Conservation (phyloP, 2,329 filamentous ascomycete species). For the Coniochaeta prunicola region DNA sequence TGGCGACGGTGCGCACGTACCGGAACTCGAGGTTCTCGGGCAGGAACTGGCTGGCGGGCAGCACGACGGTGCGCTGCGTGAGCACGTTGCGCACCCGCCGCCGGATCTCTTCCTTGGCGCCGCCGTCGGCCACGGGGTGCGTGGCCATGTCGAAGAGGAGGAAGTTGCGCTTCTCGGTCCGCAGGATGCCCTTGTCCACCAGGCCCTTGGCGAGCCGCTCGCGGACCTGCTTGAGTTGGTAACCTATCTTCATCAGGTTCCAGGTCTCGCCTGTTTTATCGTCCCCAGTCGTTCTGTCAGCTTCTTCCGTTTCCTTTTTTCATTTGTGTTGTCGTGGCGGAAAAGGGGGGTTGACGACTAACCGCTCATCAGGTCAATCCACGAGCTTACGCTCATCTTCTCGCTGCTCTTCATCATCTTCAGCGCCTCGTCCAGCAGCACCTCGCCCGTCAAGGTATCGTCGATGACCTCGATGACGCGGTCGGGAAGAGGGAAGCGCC, state of each 20-base stretch:
- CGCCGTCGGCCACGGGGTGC: conserved; percentile 91
- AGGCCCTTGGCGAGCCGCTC: conserved; percentile 95
- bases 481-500: conserved; percentile 88
- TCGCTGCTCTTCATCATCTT: conserved; percentile 99
- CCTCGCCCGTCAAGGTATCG: conserved; percentile 92
- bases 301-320: conserved; percentile 5
- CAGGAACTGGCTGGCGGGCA: conserved; percentile 79
- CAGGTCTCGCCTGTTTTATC: conserved; percentile 85
- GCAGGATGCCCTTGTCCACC: conserved; percentile 96
- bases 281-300: neutral
- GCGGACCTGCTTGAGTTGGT: conserved; percentile 98
- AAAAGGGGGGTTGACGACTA: conserved; percentile 24
- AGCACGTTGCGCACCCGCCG: conserved; percentile 87
- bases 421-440: conserved; percentile 90
- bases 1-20: conserved; percentile 82
- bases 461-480: conserved; percentile 95
- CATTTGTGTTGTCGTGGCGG: neutral
- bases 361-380: conserved; percentile 99
- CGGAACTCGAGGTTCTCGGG: conserved; percentile 93
- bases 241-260: conserved; percentile 99
- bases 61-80: conserved; percentile 87
- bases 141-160: conserved; percentile 99
- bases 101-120: conserved; percentile 95
- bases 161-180: conserved; percentile 99
- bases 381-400: conserved; percentile 99